Evolutionary conservation across 805 yeast species (phyloP).

Genomic region (Ogataea paradorogensis): DNA sequence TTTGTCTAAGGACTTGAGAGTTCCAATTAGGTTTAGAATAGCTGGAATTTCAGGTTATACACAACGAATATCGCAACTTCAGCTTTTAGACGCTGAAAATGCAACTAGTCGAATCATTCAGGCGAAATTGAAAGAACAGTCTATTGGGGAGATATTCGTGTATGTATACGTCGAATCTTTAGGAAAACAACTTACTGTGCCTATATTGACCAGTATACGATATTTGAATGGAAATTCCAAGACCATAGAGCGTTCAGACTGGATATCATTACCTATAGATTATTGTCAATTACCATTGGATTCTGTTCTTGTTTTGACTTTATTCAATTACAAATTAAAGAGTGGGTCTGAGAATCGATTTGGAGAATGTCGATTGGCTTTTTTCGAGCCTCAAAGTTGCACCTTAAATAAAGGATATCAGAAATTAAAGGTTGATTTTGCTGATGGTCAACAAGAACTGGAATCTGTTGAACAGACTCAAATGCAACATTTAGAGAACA

Average conservation of each 20-base stretch:
- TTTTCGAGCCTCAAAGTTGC: constrained; percentile 51
- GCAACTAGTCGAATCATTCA: constrained; percentile 15
- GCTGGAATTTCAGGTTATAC: constrained; percentile 18
- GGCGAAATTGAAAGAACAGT: constrained; percentile 17
- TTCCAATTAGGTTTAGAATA: constrained; percentile 48
- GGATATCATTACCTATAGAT: constrained; percentile 69
- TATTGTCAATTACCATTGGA: constrained; percentile 68
- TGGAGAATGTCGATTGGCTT: constrained; percentile 55
- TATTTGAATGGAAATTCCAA: constrained; percentile 11
- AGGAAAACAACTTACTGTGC: constrained; percentile 24
- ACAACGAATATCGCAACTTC: constrained; percentile 14
- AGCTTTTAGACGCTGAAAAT: constrained; percentile 4
- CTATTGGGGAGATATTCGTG: constrained; percentile 13
- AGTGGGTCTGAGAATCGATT: constrained; percentile 47
- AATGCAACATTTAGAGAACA: constrained; percentile 49
- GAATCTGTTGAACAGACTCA: constrained; percentile 25
- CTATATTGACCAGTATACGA: constrained; percentile 18
- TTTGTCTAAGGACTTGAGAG: constrained; percentile 51
- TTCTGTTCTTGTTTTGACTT: constrained; percentile 54
- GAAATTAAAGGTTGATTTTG: constrained; percentile 39
- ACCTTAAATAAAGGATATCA: constrained; percentile 73
- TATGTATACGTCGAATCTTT: constrained; percentile 18
- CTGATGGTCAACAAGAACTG: constrained; percentile 9
- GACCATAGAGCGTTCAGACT: constrained; percentile 40
- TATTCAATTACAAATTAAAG: constrained; percentile 64